A percentile compares a stretch with the other conserved stretches of the same genome.
Evolutionary conservation across 2,329 filamentous ascomycete genomes (phyloP).

Genomic region (Pyricularia grisea): DNA sequence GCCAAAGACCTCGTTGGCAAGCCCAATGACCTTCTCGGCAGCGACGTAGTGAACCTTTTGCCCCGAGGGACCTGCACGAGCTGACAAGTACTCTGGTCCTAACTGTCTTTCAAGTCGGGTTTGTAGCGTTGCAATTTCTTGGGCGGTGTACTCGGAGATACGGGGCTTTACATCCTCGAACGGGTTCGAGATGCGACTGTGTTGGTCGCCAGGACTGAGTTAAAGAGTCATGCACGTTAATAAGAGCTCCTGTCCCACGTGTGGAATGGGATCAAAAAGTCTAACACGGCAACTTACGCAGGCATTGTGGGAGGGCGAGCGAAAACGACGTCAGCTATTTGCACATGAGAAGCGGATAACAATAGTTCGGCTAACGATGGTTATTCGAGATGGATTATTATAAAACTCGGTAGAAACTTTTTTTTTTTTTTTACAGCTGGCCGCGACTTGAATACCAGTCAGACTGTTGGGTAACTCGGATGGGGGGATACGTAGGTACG

Average conservation of each 20-base stretch:
- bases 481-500: background rate
- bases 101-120: conserved; percentile 84
- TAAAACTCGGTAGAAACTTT: background rate
- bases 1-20: conserved; percentile 91
- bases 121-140: conserved; percentile 81
- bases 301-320: conserved; percentile 10
- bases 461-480: background rate
- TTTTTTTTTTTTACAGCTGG: background rate
- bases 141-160: conserved; percentile 76
- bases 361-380: background rate
- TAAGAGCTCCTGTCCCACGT: background rate
- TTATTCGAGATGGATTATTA: background rate
- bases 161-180: conserved; percentile 65
- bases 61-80: conserved; percentile 72
- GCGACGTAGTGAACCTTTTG: conserved; percentile 86
- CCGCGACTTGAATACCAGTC: background rate
- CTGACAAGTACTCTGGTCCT: conserved; percentile 91
- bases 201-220: conserved; percentile 59
- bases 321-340: background rate
- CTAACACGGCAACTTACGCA: conserved; percentile 9
- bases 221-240: background rate
- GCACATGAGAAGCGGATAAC: background rate
- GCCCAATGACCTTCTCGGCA: conserved; percentile 92
- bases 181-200: conserved; percentile 59
- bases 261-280: background rate